Conservation (phyloP, 345 rosid genomes). For the Excoecaria agallocha region DNA sequence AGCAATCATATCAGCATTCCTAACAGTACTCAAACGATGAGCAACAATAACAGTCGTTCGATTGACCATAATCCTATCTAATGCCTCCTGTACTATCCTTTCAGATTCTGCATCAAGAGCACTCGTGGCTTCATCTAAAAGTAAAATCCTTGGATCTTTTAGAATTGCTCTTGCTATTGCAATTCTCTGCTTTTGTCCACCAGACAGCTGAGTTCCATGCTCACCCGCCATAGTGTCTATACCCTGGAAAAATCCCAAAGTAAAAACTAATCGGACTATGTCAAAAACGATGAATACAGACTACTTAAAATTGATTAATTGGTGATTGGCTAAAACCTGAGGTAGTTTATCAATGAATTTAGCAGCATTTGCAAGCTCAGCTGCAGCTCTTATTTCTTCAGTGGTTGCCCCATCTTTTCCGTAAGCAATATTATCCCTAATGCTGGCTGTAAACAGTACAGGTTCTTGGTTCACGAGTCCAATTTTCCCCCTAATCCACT, state of each 20-base stretch:
- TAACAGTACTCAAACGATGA: conserved; percentile 10
- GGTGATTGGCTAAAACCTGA: conserved; percentile 18
- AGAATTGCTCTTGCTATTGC: too few relatives aligned
- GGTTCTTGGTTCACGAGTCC: conserved; percentile 53
- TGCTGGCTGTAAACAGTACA: conserved; percentile 40
- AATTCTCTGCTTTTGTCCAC: too few relatives aligned
- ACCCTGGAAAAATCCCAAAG: conserved; percentile 37
- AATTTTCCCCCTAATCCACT: conserved; percentile 44
- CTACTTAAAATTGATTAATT: not conserved
- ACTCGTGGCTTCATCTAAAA: not conserved
- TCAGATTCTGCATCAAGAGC: conserved; percentile 15
- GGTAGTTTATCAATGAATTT: conserved; percentile 45
- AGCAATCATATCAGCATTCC: conserved; percentile 13
- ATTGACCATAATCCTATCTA: conserved; percentile 7
- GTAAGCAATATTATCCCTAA: conserved; percentile 40
- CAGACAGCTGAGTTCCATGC: too few relatives aligned
- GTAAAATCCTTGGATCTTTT: too few relatives aligned
- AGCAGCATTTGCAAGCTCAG: conserved; percentile 44
- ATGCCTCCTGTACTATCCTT: conserved; percentile 11
- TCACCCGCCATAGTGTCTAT: conserved; percentile 12
- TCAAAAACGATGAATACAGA: not conserved
- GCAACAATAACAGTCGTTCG: conserved; percentile 12
- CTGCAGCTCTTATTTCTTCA: conserved; percentile 43
- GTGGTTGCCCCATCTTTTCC: conserved; percentile 39
- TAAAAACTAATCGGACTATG: not conserved